These are phyloP conservation scores for Xylariaceae sp. DNA, from an alignment of 2,329 filamentous ascomycete species.

Conservation along the genomic window DNA sequence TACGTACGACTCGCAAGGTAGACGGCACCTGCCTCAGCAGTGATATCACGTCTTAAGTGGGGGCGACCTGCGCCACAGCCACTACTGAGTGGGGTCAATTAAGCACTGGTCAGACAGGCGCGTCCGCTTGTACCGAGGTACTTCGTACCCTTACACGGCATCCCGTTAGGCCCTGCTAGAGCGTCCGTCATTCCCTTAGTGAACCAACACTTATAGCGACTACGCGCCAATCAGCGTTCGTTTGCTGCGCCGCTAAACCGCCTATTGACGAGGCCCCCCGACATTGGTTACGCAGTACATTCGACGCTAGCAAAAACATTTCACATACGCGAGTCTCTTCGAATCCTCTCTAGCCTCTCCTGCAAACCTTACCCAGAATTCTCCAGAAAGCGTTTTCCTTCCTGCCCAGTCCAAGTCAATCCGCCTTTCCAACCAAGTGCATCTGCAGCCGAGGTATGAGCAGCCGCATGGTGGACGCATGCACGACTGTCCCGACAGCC, in stretches of 20 bases:
- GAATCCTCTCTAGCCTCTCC: conserved; percentile 2
- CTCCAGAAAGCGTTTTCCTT: not conserved
- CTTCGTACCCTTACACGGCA: not conserved
- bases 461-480: conserved; percentile 15
- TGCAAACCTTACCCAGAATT: not conserved
- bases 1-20: too few relatives aligned
- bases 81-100: not conserved
- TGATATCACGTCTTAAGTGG: too few relatives aligned
- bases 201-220: not conserved
- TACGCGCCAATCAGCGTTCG: not conserved
- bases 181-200: not conserved
- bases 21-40: too few relatives aligned
- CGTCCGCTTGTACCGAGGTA: too few relatives aligned
- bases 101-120: not conserved
- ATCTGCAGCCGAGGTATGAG: conserved; percentile 18
- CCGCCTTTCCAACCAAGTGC: not conserved
- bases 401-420: not conserved
- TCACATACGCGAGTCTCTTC: conserved; percentile 6
- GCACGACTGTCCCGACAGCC: conserved; percentile 15
- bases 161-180: not conserved
- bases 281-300: not conserved
- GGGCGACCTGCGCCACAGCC: not conserved
- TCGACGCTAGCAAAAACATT: conserved; percentile 9
- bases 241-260: not conserved
- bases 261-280: not conserved